Conservation (phyloP, 495 filamentous ascomycete genomes). For the Aspergillus sclerotioniger region DNA sequence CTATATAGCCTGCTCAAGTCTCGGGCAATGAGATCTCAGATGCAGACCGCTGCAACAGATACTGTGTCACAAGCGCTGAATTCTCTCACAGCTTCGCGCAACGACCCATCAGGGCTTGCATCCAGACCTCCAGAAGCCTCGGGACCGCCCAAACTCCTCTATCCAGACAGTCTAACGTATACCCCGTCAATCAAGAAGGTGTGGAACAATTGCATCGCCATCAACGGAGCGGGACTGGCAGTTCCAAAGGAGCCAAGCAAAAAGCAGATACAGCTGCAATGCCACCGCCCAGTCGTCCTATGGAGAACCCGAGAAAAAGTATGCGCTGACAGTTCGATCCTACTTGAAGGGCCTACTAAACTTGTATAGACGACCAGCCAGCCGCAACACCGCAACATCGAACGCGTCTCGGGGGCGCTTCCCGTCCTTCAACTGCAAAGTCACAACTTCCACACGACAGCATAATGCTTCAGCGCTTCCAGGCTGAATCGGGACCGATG, state of each 20-base stretch:
- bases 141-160: slow-evolving; percentile 28
- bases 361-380: slow-evolving; percentile 12
- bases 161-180: slow-evolving; percentile 21
- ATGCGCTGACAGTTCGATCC: not conserved
- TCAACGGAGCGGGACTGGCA: slow-evolving; percentile 49
- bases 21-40: slow-evolving; percentile 64
- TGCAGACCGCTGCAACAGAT: slow-evolving; percentile 68
- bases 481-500: not conserved
- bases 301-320: slow-evolving; percentile 25
- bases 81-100: slow-evolving; percentile 24
- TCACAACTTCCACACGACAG: slow-evolving; percentile 19
- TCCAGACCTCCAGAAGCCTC: slow-evolving; percentile 10
- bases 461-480: slow-evolving; percentile 18
- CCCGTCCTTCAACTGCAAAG: slow-evolving; percentile 18
- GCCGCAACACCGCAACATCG: slow-evolving; percentile 23
- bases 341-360: not conserved
- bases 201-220: slow-evolving; percentile 45
- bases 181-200: slow-evolving; percentile 34
- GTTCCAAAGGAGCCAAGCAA: slow-evolving; percentile 31
- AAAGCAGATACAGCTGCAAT: slow-evolving; percentile 20
- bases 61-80: slow-evolving; percentile 59
- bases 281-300: slow-evolving; percentile 22
- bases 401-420: slow-evolving; percentile 17
- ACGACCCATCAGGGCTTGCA: slow-evolving; percentile 12
- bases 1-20: slow-evolving; percentile 82